Base-by-base conservation (phyloP, 306 rosid genomes). In the Citrullus colocynthis region DNA sequence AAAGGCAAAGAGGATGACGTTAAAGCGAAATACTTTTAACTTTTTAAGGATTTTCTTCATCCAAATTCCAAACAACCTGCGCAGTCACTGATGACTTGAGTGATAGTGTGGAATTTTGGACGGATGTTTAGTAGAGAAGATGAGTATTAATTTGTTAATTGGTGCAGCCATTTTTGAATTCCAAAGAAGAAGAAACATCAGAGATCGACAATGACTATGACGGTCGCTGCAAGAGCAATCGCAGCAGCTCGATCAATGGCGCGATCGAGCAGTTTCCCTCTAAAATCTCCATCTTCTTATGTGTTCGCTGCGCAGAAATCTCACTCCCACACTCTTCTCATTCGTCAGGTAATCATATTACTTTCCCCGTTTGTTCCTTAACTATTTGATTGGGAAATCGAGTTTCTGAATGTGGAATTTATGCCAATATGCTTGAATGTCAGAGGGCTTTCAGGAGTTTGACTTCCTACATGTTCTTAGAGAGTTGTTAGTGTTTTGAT, bases 371-470 rank as follows among this genome's bases (percentile, higher is more conserved):
- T 32, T 30, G 4, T 21, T 45, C 60, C 3, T 72, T 14, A 70
- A 12, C 17, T 21, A 7, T 28, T 30, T 12, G 59, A 73, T 51
- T 51, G 21, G 18, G 32, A 4, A 73, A 30, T 73, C 17, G 45
- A 51, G 17, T 73, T 49, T 52, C 17, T 21, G 36, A 13, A 42
- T 20, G 17, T 44, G 28, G 62, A 34, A 5, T 13, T 52, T 30
- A 73, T 52, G 60, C 24, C 1, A 49, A 7, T 66, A 6, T 28
- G 59, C 59, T 77, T 86, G 83, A 45, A 82, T 87, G 79, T 5
- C 88, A 92, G 97, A 86, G 54, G 54, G 54, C 11, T 12, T 48
- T 48, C 5, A 48, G 54, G 2, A 48, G 54, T 48, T 48, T 48
- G 54, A 15, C 15, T 45, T 45, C 15, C 0, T 48, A 48, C 6